Percentiles rank a stretch among this genome's conserved stretches.
Evolutionary conservation across 2,329 filamentous ascomycete species (phyloP).

Genomic region (Sporothrix dimorphospora): DNA sequence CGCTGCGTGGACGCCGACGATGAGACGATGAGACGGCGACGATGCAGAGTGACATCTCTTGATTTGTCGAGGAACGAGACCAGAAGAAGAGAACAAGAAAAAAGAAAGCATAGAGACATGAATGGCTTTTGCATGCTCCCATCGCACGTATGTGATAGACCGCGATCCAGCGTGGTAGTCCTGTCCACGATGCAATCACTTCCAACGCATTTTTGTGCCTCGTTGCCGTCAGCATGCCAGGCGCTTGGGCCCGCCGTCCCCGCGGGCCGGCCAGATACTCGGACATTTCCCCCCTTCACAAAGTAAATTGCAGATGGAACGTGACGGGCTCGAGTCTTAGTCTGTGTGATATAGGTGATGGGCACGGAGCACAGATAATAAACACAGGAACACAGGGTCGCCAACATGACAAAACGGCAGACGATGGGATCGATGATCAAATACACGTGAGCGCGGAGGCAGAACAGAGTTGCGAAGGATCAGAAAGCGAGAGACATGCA

Average conservation of each 20-base stretch:
- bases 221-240: neutral
- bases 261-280: neutral
- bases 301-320: neutral
- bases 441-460: neutral
- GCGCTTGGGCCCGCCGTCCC: neutral
- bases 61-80: neutral
- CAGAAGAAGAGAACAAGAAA: neutral
- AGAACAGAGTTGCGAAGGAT: neutral
- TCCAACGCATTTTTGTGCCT: neutral
- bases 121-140: neutral
- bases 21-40: neutral
- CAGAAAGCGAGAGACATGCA: slow-evolving; percentile 9
- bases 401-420: neutral
- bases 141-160: neutral
- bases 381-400: neutral
- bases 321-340: neutral
- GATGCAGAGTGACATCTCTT: neutral
- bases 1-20: neutral
- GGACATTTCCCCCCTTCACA: neutral
- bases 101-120: neutral
- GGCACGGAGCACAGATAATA: neutral
- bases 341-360: neutral
- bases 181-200: neutral
- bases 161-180: neutral
- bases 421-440: neutral